Base-by-base conservation (phyloP, 2,329 filamentous ascomycete genomes). In the Thermomyces lanuginosus region DNA sequence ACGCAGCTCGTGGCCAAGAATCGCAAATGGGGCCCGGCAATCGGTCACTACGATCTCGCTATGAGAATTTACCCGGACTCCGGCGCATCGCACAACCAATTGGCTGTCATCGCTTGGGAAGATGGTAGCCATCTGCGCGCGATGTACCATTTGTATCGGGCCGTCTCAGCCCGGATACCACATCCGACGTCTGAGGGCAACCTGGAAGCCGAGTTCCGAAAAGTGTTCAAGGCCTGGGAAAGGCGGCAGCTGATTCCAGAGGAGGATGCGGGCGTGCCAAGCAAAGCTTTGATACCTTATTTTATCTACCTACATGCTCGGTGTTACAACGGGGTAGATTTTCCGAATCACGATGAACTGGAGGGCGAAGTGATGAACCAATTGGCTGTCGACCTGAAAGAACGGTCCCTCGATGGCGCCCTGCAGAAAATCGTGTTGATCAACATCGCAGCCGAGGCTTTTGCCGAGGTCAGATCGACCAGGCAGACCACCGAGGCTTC, bases 101-200 rank as follows among this genome's bases (percentile, higher is more conserved):
- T 89, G 49, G 84, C 80, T 18, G 79, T 95, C 18, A 76, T 95
- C 32, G 76, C 77, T 33, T 66, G 81, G 24, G 74, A 77, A 28
- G 50, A 84, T 41, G 69, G 67, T 31, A 76, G 86, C 39, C 78
- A 91, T 46, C 66, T 95, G 26, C 72, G 82, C 34, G 75, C 82
- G 6, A 76, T 91, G 16, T 95, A 93, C 51, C 74, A 92, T 49
- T 70, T 95, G 21, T 89, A 92, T 46, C 75, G 84, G 36, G 76
- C 84, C 9, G 65, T 89, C 39, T 73, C 74, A 6, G 74, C 81
- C 16, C 64, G 72, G 27, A 63, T 74, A 21, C 81, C 83, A 4
- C 75, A 89, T 44, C 75, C 76, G 0, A 67, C 75, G 23, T 83
- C 82, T 3, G 63, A 66, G 31, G 58, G 62, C 10, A 95, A 95